phyloP scores from a whole-genome alignment of 148 eudicot species.

The Heliosperma pusillum region DNA sequence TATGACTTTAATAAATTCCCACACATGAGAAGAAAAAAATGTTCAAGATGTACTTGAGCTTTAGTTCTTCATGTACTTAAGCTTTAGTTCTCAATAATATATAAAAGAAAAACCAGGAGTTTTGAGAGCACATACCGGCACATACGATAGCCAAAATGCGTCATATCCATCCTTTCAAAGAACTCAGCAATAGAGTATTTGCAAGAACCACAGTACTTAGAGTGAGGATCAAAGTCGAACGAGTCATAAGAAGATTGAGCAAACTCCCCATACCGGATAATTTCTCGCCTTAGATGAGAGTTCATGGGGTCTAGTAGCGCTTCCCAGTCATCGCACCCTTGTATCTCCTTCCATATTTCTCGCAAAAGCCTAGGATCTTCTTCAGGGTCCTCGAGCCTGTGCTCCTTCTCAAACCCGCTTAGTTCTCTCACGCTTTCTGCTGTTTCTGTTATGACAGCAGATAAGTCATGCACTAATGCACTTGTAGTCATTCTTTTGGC shows the following conservation, averaged over 20 bases:
- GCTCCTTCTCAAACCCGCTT: conserved; percentile 13
- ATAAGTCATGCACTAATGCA: neutral
- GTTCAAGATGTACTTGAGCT: too few relatives aligned
- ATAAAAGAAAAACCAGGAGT: too few relatives aligned
- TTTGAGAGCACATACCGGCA: conserved; percentile 35
- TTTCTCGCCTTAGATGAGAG: conserved; percentile 54
- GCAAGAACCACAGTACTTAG: conserved; percentile 86
- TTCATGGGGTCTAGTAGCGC: conserved; percentile 72
- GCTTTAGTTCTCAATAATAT: too few relatives aligned
- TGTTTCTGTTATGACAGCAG: neutral
- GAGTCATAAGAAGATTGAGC: conserved; percentile 84
- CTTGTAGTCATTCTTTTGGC: conserved; percentile 2
- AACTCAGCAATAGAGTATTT: conserved; percentile 49
- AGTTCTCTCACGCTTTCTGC: neutral
- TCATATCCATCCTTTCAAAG: conserved; percentile 60
- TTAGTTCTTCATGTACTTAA: too few relatives aligned
- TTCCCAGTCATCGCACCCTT: conserved; percentile 64
- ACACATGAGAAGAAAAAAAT: too few relatives aligned
- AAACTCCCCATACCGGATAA: conserved; percentile 78
- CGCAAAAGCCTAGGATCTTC: conserved; percentile 40
- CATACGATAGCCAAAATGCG: conserved; percentile 51
- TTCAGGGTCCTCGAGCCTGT: neutral
- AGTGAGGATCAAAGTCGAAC: conserved; percentile 81
- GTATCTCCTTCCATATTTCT: conserved; percentile 64
- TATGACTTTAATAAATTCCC: too few relatives aligned